These are phyloP conservation scores for Spizellomyces sp. DNA, from an alignment of 192 early-diverging fungal species.

Conservation along the genomic window DNA sequence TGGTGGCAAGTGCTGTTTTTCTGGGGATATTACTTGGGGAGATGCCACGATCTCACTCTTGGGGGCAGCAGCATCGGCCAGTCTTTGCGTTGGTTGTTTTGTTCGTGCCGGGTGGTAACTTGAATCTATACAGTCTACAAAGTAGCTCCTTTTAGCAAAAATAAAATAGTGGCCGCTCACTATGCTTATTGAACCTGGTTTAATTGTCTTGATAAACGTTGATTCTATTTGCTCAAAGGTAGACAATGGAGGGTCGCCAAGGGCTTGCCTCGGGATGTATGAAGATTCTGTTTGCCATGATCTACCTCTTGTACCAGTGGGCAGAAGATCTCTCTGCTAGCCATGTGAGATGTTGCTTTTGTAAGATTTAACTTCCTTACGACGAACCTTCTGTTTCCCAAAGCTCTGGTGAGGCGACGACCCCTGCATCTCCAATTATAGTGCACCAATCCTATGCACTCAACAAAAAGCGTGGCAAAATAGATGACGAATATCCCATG, in stretches of 20 bases:
- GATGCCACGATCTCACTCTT: too few species aligned
- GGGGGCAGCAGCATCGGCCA: too few species aligned
- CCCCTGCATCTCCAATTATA: too few species aligned
- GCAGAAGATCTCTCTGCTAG: slow-evolving; percentile 40
- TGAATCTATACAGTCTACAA: slow-evolving; percentile 1
- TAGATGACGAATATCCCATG: too few species aligned
- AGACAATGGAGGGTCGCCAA: slow-evolving; percentile 32
- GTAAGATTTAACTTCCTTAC: too few species aligned
- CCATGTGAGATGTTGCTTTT: neutral
- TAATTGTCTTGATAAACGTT: slow-evolving; percentile 32
- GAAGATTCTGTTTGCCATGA: slow-evolving; percentile 53
- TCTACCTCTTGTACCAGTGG: slow-evolving; percentile 52
- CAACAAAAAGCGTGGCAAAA: too few species aligned
- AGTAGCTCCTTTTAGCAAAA: neutral
- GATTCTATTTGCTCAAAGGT: slow-evolving; percentile 47
- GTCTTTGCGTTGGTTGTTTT: neutral
- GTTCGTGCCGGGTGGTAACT: neutral
- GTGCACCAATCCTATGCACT: too few species aligned
- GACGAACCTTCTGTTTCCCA: too few species aligned
- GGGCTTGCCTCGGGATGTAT: slow-evolving; percentile 37
- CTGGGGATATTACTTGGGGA: too few species aligned
- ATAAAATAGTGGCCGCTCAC: too few species aligned
- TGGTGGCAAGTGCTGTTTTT: neutral
- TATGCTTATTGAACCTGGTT: slow-evolving; percentile 14
- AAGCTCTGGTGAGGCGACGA: too few species aligned